phyloP scores from a whole-genome alignment of 805 yeast species.

The Maudiozyma barnettii region DNA sequence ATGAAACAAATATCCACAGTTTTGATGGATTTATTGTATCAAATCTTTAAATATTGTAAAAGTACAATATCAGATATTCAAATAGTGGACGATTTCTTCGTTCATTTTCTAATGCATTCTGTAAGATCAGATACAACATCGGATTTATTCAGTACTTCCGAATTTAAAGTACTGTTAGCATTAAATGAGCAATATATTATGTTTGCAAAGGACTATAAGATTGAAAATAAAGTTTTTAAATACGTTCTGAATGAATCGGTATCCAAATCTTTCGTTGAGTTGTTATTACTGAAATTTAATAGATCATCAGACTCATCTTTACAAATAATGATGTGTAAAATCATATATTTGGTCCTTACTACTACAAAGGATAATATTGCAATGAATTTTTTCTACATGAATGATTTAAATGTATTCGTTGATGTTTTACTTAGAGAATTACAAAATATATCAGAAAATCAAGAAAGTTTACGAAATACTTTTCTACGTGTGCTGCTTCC shows the following conservation, averaged over 20 bases:
- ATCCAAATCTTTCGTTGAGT: slow-evolving; percentile 52
- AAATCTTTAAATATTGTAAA: slow-evolving; percentile 43
- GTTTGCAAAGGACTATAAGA: slow-evolving; percentile 28
- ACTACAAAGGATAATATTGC: slow-evolving; percentile 40
- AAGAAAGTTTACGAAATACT: slow-evolving; percentile 52
- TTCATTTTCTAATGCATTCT: slow-evolving; percentile 39
- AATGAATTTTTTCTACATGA: slow-evolving; percentile 61
- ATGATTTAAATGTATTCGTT: slow-evolving; percentile 74
- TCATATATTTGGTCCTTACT: slow-evolving; percentile 65
- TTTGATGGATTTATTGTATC: slow-evolving; percentile 45
- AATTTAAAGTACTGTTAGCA: slow-evolving; percentile 61
- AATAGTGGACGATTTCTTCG: slow-evolving; percentile 35
- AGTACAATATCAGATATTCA: slow-evolving; percentile 35
- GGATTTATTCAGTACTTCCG: slow-evolving; percentile 54
- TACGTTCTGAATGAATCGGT: slow-evolving; percentile 37
- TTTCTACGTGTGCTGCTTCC: slow-evolving; percentile 70
- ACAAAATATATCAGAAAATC: slow-evolving; percentile 52
- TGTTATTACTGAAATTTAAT: slow-evolving; percentile 66
- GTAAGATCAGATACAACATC: slow-evolving; percentile 38
- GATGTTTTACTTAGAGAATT: slow-evolving; percentile 79
- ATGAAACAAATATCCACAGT: slow-evolving; percentile 34
- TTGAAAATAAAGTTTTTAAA: slow-evolving; percentile 46
- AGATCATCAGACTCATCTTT: slow-evolving; percentile 59
- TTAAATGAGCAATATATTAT: slow-evolving; percentile 86
- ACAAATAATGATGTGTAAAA: slow-evolving; percentile 70